phyloP scores from a whole-genome alignment of 352 stramenopile species.

The Blastocystis sp. region DNA sequence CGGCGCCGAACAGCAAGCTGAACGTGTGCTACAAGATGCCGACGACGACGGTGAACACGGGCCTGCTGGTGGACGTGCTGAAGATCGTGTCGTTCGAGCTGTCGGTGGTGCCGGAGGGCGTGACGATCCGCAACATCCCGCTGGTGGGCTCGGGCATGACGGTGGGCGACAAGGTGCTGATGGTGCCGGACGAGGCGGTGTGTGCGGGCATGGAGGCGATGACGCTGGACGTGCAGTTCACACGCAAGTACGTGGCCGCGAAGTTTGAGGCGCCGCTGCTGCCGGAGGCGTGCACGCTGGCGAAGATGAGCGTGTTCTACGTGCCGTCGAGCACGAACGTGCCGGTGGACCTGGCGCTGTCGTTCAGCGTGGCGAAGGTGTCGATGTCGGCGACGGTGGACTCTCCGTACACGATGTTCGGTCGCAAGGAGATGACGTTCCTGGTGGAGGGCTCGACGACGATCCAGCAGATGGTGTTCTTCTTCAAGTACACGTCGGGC shows the following conservation, averaged over 20 bases:
- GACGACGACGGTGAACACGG: slow-evolving; percentile 8
- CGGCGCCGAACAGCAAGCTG: background rate
- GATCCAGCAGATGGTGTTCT: slow-evolving; percentile 66
- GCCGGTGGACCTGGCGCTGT: slow-evolving; percentile 2
- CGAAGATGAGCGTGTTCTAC: slow-evolving; percentile 58
- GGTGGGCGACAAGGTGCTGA: slow-evolving; percentile 14
- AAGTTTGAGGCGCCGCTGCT: slow-evolving; percentile 33
- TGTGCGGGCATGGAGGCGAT: slow-evolving; percentile 31
- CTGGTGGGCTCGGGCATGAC: slow-evolving; percentile 15
- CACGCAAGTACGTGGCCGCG: slow-evolving; percentile 11
- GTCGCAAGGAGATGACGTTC: slow-evolving; percentile 47
- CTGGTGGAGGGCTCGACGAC: slow-evolving; percentile 58
- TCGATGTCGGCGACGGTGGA: slow-evolving; percentile 36
- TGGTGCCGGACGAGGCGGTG: slow-evolving; percentile 33
- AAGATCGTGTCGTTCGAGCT: slow-evolving; percentile 40
- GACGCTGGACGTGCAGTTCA: background rate
- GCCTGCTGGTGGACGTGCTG: slow-evolving; percentile 27
- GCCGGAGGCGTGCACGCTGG: slow-evolving; percentile 21
- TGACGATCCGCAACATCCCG: slow-evolving; percentile 38
- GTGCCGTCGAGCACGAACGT: slow-evolving; percentile 1
- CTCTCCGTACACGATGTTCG: slow-evolving; percentile 44
- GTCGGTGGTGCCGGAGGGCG: slow-evolving; percentile 44
- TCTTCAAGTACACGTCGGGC: slow-evolving; percentile 57
- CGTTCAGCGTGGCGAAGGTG: slow-evolving; percentile 1
- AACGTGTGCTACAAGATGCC: slow-evolving; percentile 43